Base-by-base conservation (phyloP, 768 basidiomycete species). In the Podaxis sp. region DNA sequence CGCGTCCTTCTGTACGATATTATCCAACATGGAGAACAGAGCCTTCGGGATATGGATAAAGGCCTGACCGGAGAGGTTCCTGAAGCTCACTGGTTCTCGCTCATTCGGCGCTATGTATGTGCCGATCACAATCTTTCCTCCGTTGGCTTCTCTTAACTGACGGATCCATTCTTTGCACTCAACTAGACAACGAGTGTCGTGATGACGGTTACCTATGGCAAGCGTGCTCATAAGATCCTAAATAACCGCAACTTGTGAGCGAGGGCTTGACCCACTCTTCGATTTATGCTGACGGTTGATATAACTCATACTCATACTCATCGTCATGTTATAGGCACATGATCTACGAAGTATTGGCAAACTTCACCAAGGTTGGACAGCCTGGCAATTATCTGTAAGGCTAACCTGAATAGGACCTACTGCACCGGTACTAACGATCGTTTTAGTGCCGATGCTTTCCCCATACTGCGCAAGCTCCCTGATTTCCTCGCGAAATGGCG, bases 11-110 rank as follows among this genome's bases (percentile, higher is more conserved):
- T 71, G 2, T 62, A 70, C 48, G 71, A 73, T 63, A 60, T 73
- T 15, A 12, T 70, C 20, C 46, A 53, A 26, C 69, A 71, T 30
- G 69, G 66, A 4, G 59, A 67, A 15, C 59, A 63, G 20, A 64
- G 68, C 30, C 54, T 66, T n/a, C 41, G 68, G 17, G 65, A 67
- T 26, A 59, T 66, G 38, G 37, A 60, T 8, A 65, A 66, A 20
- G 66, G 66, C 11, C 62, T 65, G 8, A 64, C 65, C 24, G 69
- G 67, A n/a, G 67, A 69, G 49, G 69, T 70, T 30, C 67, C 70
- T 2, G 72, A 74, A 38, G 64, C 33, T 33, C 73, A 74, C 63
- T 74, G 73, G 73, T 72, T 72, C 54, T 67, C 71, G 2, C 53
- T 72, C 4, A 60, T 74, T 20, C 66, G 73, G 26, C 67, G 73